Conservation (phyloP, 2,329 filamentous ascomycete genomes). For the Calonectria montana region DNA sequence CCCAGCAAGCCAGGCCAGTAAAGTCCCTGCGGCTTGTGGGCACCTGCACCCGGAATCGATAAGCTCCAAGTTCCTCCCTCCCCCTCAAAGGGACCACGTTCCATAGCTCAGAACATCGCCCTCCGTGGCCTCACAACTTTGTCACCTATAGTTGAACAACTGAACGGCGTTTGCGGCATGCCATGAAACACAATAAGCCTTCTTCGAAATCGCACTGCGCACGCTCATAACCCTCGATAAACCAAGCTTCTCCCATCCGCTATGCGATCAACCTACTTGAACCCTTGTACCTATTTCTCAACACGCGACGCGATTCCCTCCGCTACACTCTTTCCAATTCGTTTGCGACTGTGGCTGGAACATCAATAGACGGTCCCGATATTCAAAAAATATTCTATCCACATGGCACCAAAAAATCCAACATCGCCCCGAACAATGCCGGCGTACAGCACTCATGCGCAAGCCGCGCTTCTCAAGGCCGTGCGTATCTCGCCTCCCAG, state of each 20-base stretch:
- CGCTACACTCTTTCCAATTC: constrained; percentile 22
- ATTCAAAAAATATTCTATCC: neutral
- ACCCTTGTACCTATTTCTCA: constrained; percentile 25
- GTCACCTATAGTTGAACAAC: constrained; percentile 25
- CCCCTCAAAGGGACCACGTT: constrained; percentile 22
- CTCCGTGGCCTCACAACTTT: constrained; percentile 19
- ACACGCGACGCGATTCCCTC: constrained; percentile 44
- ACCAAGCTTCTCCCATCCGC: constrained; percentile 21
- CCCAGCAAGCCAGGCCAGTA: neutral
- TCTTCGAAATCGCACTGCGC: constrained; percentile 21
- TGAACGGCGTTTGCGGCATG: constrained; percentile 11
- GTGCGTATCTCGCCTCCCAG: constrained; percentile 49
- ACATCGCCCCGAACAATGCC: constrained; percentile 46
- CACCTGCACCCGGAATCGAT: constrained; percentile 34
- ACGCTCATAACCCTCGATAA: constrained; percentile 24
- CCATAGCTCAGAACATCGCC: constrained; percentile 23
- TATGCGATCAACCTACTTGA: constrained; percentile 33
- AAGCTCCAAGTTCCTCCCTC: constrained; percentile 29
- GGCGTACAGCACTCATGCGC: constrained; percentile 55
- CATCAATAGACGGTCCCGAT: neutral
- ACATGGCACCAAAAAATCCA: constrained; percentile 21
- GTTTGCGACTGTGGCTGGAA: constrained; percentile 23
- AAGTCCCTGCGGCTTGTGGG: constrained; percentile 1
- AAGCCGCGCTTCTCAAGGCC: constrained; percentile 68
- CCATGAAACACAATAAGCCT: constrained; percentile 30